Percentiles rank a stretch among this genome's conserved stretches.
phyloP scores from a whole-genome alignment of 2,329 filamentous ascomycete genomes.

The Ciborinia camelliae region DNA sequence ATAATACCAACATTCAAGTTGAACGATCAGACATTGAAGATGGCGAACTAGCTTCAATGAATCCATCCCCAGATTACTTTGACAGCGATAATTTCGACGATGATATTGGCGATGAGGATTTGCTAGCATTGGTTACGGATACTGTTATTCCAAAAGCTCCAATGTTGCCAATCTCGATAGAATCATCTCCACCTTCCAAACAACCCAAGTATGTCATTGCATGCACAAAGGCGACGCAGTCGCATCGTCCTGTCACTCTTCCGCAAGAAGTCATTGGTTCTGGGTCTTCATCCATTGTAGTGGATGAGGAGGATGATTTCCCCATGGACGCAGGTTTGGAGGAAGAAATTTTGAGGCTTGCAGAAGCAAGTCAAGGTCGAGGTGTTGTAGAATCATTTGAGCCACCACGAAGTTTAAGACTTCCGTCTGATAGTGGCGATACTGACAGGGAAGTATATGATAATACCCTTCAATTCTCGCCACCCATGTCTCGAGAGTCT shows the following conservation, averaged over 20 bases:
- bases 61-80: not conserved
- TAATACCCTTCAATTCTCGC: constrained; percentile 32
- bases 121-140: constrained; percentile 26
- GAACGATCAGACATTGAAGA: constrained; percentile 21
- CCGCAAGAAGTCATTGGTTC: not conserved
- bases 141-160: constrained; percentile 8
- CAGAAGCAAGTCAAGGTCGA: constrained; percentile 10
- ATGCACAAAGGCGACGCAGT: not conserved
- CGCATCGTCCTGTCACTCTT: not conserved
- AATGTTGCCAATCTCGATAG: not conserved
- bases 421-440: constrained; percentile 19
- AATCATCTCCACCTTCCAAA: not conserved
- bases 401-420: constrained; percentile 25
- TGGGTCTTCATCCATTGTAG: not conserved
- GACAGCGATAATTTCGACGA: constrained; percentile 29
- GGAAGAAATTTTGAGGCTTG: constrained; percentile 31
- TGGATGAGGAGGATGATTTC: constrained; percentile 30
- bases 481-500: constrained; percentile 21
- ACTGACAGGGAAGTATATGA: constrained; percentile 31
- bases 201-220: not conserved
- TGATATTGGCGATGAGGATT: constrained; percentile 31
- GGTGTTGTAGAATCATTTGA: constrained; percentile 26
- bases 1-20: constrained; percentile 10
- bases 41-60: not conserved
- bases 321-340: constrained; percentile 30